A percentile compares a stretch with the other conserved stretches of the same genome.
phyloP scores from a whole-genome alignment of 805 yeast species.

The Saturnispora diversa region DNA sequence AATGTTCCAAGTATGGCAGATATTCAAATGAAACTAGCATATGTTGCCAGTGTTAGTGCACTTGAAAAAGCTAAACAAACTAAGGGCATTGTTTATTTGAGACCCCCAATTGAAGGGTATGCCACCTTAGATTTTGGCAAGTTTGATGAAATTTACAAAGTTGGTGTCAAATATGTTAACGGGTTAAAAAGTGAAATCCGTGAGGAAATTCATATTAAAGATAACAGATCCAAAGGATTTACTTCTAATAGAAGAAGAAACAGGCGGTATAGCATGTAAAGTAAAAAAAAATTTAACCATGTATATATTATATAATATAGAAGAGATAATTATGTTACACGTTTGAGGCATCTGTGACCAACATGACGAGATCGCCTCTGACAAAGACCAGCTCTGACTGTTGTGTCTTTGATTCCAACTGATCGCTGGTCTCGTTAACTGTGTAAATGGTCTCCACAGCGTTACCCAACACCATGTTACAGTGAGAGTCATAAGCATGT shows the following conservation, averaged over 20 bases:
- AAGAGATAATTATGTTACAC: constrained; percentile 13
- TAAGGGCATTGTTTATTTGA: constrained; percentile 75
- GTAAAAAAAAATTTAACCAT: neutral
- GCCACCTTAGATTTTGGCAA: constrained; percentile 89
- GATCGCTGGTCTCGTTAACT: constrained; percentile 41
- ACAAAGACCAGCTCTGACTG: constrained; percentile 85
- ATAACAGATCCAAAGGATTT: constrained; percentile 18
- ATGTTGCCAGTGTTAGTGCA: constrained; percentile 92
- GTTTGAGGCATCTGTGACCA: constrained; percentile 42
- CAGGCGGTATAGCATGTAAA: constrained; percentile 59
- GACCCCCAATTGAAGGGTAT: constrained; percentile 91
- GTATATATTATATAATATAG: neutral
- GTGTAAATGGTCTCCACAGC: constrained; percentile 76
- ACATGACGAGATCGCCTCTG: constrained; percentile 94
- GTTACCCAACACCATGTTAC: constrained; percentile 91
- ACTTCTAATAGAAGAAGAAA: constrained; percentile 17
- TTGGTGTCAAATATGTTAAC: constrained; percentile 71
- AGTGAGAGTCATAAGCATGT: constrained; percentile 93
- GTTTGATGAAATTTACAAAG: constrained; percentile 80
- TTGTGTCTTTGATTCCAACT: constrained; percentile 40
- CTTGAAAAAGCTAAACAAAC: constrained; percentile 77
- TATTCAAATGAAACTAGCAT: constrained; percentile 85
- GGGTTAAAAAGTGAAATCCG: constrained; percentile 41
- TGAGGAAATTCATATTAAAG: constrained; percentile 36
- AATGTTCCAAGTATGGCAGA: constrained; percentile 92